Base-by-base conservation (phyloP, 345 rosid genomes). In the Aegle marmelos region DNA sequence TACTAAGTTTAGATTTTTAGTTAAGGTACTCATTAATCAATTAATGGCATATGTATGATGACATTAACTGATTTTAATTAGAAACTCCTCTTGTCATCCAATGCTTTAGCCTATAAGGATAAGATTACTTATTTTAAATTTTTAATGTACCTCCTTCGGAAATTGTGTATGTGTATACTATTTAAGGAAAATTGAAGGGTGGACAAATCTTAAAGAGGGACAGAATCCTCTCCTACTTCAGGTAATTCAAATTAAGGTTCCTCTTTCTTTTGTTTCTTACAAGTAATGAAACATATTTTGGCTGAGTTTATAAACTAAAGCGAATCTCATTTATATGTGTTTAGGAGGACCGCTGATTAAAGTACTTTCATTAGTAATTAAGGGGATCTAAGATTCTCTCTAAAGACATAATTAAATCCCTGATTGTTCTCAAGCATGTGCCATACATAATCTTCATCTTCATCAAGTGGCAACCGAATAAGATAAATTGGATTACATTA, bases 161-260 rank as follows among this genome's bases (percentile, higher is more conserved):
- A 41, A 9, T 2, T 41, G 13, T 45, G 17, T 45, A 3, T 13
- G 50, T 45, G 17, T 45, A 2, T 45, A 45, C 11, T 13, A 45
- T 14, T 3, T 13, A 17, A 53, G 22, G 22, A 2, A 27, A 64
- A 33, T 19, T 7, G 3, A 4, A 21, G 22, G 16, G 14, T 33
- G 1, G 68, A 16, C 61, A 11, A 63, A 63, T 36, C 28, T 65
- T 8, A 19, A 31, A 31, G n/a, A 70, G 17, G 24, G 50, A 39
- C 6, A 22, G 7, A 19, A 37, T 41, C 16, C 72, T n/a, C 65
- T 65, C 64, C 59, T 6, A 5, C 70, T 21, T 21, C 2, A 27
- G 75, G 77, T 57, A 65, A 64, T 72, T 48, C 77, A 72, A 65
- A 45, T 45, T 1, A 45, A 72, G 41, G 77, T 65, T 56, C 83